Evolutionary conservation across 2,329 filamentous ascomycete species (phyloP).

Genomic region (Pseudogymnoascus sp.): DNA sequence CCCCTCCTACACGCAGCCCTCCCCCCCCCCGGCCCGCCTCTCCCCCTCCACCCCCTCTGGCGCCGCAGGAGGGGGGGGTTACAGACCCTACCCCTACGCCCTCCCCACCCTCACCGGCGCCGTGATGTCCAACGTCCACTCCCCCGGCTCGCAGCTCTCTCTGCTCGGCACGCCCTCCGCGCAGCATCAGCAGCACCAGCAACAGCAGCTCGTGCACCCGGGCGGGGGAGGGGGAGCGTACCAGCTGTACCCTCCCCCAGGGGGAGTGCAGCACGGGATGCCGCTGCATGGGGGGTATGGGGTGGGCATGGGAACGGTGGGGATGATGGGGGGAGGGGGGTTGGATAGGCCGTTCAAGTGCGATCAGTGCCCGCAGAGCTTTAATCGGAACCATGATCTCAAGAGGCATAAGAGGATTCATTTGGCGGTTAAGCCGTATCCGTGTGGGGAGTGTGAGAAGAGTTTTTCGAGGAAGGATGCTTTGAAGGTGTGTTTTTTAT

Average conservation of each 20-base stretch:
- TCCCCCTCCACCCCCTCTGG: conserved; percentile 32
- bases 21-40: conserved; percentile 36
- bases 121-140: conserved; percentile 71
- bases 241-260: not conserved
- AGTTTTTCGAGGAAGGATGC: conserved; percentile 96
- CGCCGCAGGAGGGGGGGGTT: conserved; percentile 33
- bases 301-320: conserved; percentile 12
- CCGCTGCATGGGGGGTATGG: not conserved
- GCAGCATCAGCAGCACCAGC: too few relatives aligned
- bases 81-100: conserved; percentile 37
- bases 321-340: conserved; percentile 21
- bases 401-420: conserved; percentile 96
- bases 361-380: conserved; percentile 83
- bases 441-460: conserved; percentile 86
- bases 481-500: conserved; percentile 64
- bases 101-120: conserved; percentile 56
- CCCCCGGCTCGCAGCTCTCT: conserved; percentile 62
- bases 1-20: conserved; percentile 40
- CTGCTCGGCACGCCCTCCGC: conserved; percentile 45
- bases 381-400: conserved; percentile 92
- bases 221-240: not conserved
- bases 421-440: conserved; percentile 89
- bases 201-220: not conserved
- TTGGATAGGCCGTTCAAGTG: conserved; percentile 85
- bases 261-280: too few relatives aligned